Base-by-base conservation (phyloP, 192 early-diverging fungal genomes). In the Backusella mclennaniae region DNA sequence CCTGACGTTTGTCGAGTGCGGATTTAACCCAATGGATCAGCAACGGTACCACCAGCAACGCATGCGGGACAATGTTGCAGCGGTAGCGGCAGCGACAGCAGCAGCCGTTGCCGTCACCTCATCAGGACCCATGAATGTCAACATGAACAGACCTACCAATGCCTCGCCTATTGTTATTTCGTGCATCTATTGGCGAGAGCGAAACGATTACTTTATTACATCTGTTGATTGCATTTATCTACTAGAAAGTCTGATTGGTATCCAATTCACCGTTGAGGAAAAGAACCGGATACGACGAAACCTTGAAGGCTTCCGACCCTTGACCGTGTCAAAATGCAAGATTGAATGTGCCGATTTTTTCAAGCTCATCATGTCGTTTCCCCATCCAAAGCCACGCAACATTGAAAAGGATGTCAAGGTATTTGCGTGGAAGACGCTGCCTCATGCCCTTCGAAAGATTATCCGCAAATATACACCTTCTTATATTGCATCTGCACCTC, bases 391-490 rank as follows among this genome's bases (percentile, higher is more conserved):
- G 79, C 94, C 94, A 29, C 85, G 94, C 38, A 94, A 94, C 84
- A 94, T 94, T 73, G 93, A 94, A 84, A 96, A 96, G 79, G 93
- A 96, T 70, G 89, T 96, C 84, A 96, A 96, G 72, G 93, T 95
- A 1, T 95, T 93, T 82, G 86, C 89, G 4, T 95, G 94, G 94
- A 87, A 88, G 66, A 86, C 88, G 0, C 74, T 96, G 19, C 82
- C 89, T 11, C 79, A 88, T 38, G 93, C 92, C 0, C 83, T 94
- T 52, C 88, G 91, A 49, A 96, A 96, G 73, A 94, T 96, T 69
- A 90, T 94, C 35, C 81, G 87, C 69, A 95, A 94, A 76, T 93
- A 93, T 79, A 90, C 88, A 26, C 84, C 87, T 0, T 81, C 81
- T 6, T 87, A 88, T 77, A 83, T 74, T 59, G 80, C 75, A 39